phyloP scores from a whole-genome alignment of 2,329 filamentous ascomycete genomes.

The Sclerotinia glacialis region DNA sequence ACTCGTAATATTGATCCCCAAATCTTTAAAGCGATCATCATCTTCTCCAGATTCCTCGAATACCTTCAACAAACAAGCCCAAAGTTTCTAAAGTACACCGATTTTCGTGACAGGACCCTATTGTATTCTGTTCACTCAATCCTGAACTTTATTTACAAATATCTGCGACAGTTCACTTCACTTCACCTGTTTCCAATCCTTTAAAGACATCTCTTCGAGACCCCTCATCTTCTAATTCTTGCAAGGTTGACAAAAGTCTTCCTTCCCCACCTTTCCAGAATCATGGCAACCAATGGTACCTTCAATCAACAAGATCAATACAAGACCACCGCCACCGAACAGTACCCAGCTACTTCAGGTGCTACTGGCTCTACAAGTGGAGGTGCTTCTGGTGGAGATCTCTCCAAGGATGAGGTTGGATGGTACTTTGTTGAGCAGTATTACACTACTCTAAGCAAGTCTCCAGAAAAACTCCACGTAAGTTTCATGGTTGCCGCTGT shows the following conservation, averaged over 20 bases:
- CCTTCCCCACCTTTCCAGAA: slow-evolving; percentile 29
- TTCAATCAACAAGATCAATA: slow-evolving; percentile 40
- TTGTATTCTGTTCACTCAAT: slow-evolving; percentile 8
- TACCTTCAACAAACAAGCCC: slow-evolving; percentile 14
- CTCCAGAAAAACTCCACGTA: slow-evolving; percentile 85
- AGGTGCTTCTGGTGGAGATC: slow-evolving; percentile 46
- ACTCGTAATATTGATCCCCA: slow-evolving; percentile 12
- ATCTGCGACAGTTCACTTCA: slow-evolving; percentile 26
- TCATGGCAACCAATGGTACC: slow-evolving; percentile 41
- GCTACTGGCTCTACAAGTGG: slow-evolving; percentile 34
- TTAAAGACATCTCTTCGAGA: slow-evolving; percentile 5
- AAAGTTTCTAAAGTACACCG: slow-evolving; percentile 30
- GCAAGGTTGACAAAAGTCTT: slow-evolving; percentile 30
- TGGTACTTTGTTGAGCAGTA: slow-evolving; percentile 99
- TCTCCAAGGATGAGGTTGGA: slow-evolving; percentile 88
- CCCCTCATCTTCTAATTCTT: slow-evolving; percentile 24
- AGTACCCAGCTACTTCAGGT: slow-evolving; percentile 39
- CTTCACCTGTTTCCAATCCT: slow-evolving; percentile 8
- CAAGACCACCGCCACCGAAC: slow-evolving; percentile 36
- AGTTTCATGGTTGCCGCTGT: slow-evolving; percentile 36
- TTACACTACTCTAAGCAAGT: slow-evolving; percentile 95
- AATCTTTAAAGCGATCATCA: slow-evolving; percentile 6
- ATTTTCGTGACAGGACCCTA: slow-evolving; percentile 38
- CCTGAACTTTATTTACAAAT: slow-evolving; percentile 11
- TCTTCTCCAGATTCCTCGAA: slow-evolving; percentile 7